These are phyloP conservation scores for Rhizopogon roseolus DNA, from an alignment of 768 basidiomycete genomes.

Conservation along the genomic window DNA sequence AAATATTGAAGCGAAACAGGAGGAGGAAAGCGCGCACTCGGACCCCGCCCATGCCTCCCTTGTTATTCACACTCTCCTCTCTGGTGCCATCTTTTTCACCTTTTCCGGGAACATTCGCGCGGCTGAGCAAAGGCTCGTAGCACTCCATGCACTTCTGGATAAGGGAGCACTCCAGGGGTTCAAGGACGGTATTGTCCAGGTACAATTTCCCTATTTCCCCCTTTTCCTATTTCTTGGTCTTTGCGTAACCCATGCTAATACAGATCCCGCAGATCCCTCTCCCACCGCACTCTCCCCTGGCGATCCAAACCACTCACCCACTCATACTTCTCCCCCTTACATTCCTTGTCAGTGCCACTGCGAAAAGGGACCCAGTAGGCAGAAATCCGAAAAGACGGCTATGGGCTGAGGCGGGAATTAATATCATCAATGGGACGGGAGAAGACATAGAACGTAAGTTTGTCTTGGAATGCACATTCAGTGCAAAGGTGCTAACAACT, in stretches of 20 bases:
- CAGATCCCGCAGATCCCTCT: conserved; percentile 19
- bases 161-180: conserved; percentile 40
- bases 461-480: background rate
- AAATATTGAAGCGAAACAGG: background rate
- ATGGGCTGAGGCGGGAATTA: conserved; percentile 64
- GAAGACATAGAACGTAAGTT: conserved; percentile 21
- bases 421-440: conserved; percentile 24
- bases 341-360: conserved; percentile 60
- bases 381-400: conserved; percentile 68
- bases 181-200: conserved; percentile 35
- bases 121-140: conserved; percentile 47
- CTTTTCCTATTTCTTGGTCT: background rate
- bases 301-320: conserved; percentile 63
- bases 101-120: conserved; percentile 47
- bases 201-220: conserved; percentile 7
- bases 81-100: conserved; percentile 58
- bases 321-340: conserved; percentile 58
- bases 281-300: conserved; percentile 38
- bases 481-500: background rate
- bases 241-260: conserved; percentile 12
- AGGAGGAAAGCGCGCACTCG: conserved; percentile 12
- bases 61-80: conserved; percentile 56
- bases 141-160: conserved; percentile 67
- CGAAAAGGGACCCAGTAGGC: conserved; percentile 71
- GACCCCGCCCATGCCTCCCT: conserved; percentile 34